Evolutionary conservation across 371 early-diverging fungal genomes (phyloP), one percentile per base, ranked within the genome.

Genomic region (Mucor mucedo): DNA sequence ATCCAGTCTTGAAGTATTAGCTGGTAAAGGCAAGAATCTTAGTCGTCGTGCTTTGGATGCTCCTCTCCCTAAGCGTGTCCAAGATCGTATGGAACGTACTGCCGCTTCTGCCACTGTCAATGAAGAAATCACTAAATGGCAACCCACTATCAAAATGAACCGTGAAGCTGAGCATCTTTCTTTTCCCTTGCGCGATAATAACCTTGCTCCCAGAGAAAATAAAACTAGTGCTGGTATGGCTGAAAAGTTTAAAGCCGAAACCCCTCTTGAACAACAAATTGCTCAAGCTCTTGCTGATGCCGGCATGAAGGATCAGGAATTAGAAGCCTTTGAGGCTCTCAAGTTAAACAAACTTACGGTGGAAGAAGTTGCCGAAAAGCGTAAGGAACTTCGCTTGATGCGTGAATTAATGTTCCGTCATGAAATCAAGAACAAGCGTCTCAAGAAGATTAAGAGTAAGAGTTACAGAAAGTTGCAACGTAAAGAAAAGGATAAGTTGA

Each of bases 401-500:
- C 92, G 98, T 32, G 92, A 95, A 55, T 78, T 98, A 50, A 87
- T 96, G 90, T 97, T 96, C 83, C 91, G 93, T 47, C 87, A 93
- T 55, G 97, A 98, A 72, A 83, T 87, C 45, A 96, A 96, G 68
- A 89, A 90, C 55, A 97, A 94, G 76, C 88, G 95, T 58, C 80
- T 93, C 39, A 91, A 95, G 56, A 98, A 98, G 83, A 98, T 98
- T 79, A 98, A 98, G 82, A 91, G 92, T 80, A 97, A 97, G 77
- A 80, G 93, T 10, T 98, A 93, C 71, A 89, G 93, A 52, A 90
- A 92, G 66, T 86, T 98, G 35, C 79, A 84, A 63, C 90, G 89
- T 63, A 90, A 92, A 71, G 93, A 92, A 65, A 84, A 81, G 65
- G 67, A 72, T 66, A 69, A 73, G 42, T 33, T 82, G 49, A 87